Conservation (phyloP, 2,329 filamentous ascomycete genomes). For the Diaporthe aspalathi region DNA sequence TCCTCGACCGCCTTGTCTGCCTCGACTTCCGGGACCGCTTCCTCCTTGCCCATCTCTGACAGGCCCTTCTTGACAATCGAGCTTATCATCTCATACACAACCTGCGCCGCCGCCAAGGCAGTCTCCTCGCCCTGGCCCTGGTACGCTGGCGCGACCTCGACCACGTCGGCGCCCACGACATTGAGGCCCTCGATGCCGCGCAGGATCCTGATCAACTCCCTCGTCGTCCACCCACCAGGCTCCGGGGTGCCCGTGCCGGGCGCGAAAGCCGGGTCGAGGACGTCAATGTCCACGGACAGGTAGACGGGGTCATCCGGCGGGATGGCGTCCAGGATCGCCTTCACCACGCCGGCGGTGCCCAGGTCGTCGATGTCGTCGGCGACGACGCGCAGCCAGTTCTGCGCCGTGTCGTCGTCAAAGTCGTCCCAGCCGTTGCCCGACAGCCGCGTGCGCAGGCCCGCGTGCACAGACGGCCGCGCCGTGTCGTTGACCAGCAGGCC, state of each 20-base stretch:
- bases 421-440: slow-evolving; percentile 73
- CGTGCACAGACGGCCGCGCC: slow-evolving; percentile 80
- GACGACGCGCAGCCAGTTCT: slow-evolving; percentile 84
- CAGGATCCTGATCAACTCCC: slow-evolving; percentile 86
- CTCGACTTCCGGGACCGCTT: slow-evolving; percentile 19
- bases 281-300: slow-evolving; percentile 51
- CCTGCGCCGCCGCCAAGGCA: slow-evolving; percentile 83
- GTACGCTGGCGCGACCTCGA: slow-evolving; percentile 89
- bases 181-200: slow-evolving; percentile 85
- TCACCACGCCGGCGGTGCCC: slow-evolving; percentile 76
- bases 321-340: slow-evolving; percentile 76
- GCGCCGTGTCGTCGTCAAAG: slow-evolving; percentile 77
- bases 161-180: slow-evolving; percentile 88
- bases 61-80: slow-evolving; percentile 68
- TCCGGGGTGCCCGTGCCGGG: slow-evolving; percentile 82
- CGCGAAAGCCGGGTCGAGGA: slow-evolving; percentile 52
- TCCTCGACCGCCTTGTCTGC: slow-evolving; percentile 40
- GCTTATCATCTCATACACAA: slow-evolving; percentile 87
- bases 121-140: slow-evolving; percentile 85
- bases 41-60: slow-evolving; percentile 52
- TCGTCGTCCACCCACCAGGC: slow-evolving; percentile 89
- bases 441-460: slow-evolving; percentile 82
- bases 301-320: slow-evolving; percentile 80
- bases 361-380: slow-evolving; percentile 90
- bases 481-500: slow-evolving; percentile 80